Base-by-base conservation (phyloP, 2,329 filamentous ascomycete genomes). In the Penicillium janthinellum region DNA sequence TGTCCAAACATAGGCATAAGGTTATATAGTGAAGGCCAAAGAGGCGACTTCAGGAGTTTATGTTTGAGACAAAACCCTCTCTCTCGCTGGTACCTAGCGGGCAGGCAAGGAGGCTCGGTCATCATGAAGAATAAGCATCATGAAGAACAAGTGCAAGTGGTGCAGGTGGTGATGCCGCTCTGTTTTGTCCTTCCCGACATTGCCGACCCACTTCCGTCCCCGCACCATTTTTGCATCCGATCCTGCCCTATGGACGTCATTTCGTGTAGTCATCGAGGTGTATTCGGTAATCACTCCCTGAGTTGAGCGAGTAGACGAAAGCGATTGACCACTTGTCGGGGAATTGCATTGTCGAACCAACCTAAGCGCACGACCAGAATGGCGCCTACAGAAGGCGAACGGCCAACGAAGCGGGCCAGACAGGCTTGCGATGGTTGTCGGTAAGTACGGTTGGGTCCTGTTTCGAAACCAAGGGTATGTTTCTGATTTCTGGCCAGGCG, bases 341-440 rank as follows among this genome's bases (percentile, higher is more conserved):
- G 2, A 15, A 4, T 47, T 3, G 15, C 15, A 8, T 31, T 47
- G 25, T 31, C 14, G 3, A 47, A 12, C 44, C 22, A 47, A 14
- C 2, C 7, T 22, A 10, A 10, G 12, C 48, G 37, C n/a, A 11
- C 20, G 48, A 22, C 31, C 39, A 20, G 8, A 37, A 67, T 65
- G 64, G 37, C 48, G n/a, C 52, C 57, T 5, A 41, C 51, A 1
- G 59, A 56, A n/a, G 61, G 61, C 6, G 65, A 62, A 54, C 61
- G 65, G 31, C 64, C 65, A 22, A 41, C 48, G 5, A 67, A 67
- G 34, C 62, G 65, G 15, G 62, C 62, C n/a, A 62, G 65, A 38
- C 71, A 72, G 56, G 71, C 72, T 28, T 74, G 72, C 51, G 71
- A 72, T 54, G 66, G 69, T 39, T 74, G 72, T 60, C 71, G 72